Base-by-base conservation (phyloP, 306 rosid species). In the Dryas alaskensis region DNA sequence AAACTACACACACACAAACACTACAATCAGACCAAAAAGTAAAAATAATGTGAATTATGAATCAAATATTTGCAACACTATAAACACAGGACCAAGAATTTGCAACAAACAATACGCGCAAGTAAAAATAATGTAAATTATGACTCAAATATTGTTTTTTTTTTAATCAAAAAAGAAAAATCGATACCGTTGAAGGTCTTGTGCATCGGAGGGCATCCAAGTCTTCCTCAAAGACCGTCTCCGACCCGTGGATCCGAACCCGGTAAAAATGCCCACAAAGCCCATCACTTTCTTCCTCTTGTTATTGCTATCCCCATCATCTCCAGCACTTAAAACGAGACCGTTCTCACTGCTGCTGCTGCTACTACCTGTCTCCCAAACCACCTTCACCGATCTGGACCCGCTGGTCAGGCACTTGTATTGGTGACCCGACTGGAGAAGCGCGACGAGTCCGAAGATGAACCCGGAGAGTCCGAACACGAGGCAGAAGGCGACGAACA, bases 201-300 rank as follows among this genome's bases (percentile, higher is more conserved):
- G 84, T n/a, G 80, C 85, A 87, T 94, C 93, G 7, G 97, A 84
- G 44, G 97, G 99, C 78, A 91, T 82, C 99, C 99, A 94, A 75
- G 99, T 94, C 70, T 84, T 87, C 76, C 99, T 84, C 86, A 94
- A 65, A 1, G 99, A 68, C 1, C 17, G 72, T 50, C 99, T 81
- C 58, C 99, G 81, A 5, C 97, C 97, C 4, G 60, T 90, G 25
- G 99, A 94, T 76, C 83, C 84, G 67, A 91, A 94, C 4, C 99
- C 99, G 5, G 99, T 94, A 6, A 87, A 91, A 78, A 94, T 83
- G 2, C 97, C 98, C 2, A 94, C 97, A 53, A 94, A 94, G 9
- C 90, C 98, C 94, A 91, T 89, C 8, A 87, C 96, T 81, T 91
- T 92, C 10, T 83, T 89, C 64, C 97, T 67, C 19, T 48, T 50